These are phyloP conservation scores for Beauveria varroae DNA, from an alignment of 2,329 filamentous ascomycete genomes.

Conservation along the genomic window DNA sequence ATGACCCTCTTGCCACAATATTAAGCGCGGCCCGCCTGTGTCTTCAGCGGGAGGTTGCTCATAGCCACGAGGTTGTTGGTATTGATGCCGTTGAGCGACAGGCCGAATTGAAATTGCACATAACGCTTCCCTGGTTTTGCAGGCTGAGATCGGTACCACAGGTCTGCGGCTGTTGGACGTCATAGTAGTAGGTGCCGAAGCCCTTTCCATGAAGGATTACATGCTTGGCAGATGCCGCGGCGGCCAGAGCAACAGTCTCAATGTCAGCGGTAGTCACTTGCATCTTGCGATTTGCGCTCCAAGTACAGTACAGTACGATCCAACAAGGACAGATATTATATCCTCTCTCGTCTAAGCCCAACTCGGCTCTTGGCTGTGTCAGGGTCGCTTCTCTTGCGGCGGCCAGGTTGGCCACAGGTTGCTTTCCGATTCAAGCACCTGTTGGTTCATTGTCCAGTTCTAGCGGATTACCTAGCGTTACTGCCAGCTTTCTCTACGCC, in stretches of 20 bases:
- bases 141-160: conserved; percentile 2
- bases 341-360: too few species aligned
- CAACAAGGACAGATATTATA: too few species aligned
- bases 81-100: conserved; percentile 8
- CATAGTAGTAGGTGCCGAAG: conserved; percentile 14
- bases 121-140: conserved; percentile 9
- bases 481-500: too few species aligned
- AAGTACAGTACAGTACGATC: too few species aligned
- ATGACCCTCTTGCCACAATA: conserved; percentile 16
- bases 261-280: too few species aligned
- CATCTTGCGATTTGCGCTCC: too few species aligned
- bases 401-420: neutral
- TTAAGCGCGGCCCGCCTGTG: conserved; percentile 8
- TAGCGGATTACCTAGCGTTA: neutral
- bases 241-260: too few species aligned
- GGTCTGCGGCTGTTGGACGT: conserved; percentile 3
- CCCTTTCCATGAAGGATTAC: conserved; percentile 10
- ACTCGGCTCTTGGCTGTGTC: neutral
- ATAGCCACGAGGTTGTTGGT: conserved; percentile 16
- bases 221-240: neutral
- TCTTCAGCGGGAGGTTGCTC: conserved; percentile 14
- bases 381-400: neutral
- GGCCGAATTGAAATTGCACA: conserved; percentile 6
- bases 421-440: neutral
- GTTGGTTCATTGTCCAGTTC: neutral